phyloP scores from a whole-genome alignment of 352 stramenopile species.

The Thraustotheca clavata region DNA sequence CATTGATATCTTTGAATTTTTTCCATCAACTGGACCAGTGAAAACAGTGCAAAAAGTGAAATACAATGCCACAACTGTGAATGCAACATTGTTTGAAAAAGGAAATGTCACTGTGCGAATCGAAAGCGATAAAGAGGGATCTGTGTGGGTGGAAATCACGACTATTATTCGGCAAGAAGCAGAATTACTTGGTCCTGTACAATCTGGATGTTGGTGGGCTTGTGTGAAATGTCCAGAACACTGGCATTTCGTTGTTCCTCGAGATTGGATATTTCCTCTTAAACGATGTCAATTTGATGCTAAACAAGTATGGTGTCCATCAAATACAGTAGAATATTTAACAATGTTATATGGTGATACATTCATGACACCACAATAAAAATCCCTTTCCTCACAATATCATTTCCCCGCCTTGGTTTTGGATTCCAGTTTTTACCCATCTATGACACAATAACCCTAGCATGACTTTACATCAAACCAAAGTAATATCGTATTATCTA shows the following conservation, averaged over 20 bases:
- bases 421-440: too few relatives aligned
- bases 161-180: neutral
- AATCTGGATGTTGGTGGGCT: neutral
- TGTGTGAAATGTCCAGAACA: neutral
- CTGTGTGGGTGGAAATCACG: too few relatives aligned
- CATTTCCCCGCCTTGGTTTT: too few relatives aligned
- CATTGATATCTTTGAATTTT: constrained; percentile 40
- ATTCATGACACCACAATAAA: neutral
- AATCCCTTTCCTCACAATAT: too few relatives aligned
- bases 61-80: too few relatives aligned
- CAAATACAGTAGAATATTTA: neutral
- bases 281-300: neutral
- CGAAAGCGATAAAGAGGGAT: neutral
- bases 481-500: too few relatives aligned
- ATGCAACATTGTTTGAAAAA: too few relatives aligned
- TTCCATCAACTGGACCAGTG: too few relatives aligned
- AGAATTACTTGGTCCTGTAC: neutral
- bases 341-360: neutral
- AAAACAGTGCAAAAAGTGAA: too few relatives aligned
- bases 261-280: neutral
- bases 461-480: too few relatives aligned
- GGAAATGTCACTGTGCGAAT: neutral
- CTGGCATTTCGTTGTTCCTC: neutral
- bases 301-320: neutral
- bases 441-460: too few relatives aligned